These are phyloP conservation scores for Coemansia sp. DNA, from an alignment of 192 early-diverging fungal genomes.

Conservation along the genomic window DNA sequence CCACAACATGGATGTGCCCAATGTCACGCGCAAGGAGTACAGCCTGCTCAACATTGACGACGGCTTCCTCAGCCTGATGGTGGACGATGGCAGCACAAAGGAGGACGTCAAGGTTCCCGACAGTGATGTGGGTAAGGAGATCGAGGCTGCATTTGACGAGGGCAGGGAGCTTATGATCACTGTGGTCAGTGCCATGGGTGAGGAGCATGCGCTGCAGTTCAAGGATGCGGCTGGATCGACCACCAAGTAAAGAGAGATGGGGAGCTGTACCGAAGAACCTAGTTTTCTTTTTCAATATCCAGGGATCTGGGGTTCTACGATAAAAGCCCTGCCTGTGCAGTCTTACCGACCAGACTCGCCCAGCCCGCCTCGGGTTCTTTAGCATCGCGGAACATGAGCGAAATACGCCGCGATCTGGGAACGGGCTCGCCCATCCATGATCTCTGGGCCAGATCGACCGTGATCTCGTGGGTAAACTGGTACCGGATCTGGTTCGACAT, in stretches of 20 bases:
- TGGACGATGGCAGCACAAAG: constrained; percentile 71
- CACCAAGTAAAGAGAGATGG: no score
- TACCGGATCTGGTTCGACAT: constrained; percentile 65
- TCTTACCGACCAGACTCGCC: constrained; percentile 14
- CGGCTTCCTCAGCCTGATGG: constrained; percentile 66
- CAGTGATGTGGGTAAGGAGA: constrained; percentile 68
- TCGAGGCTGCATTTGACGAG: constrained; percentile 66
- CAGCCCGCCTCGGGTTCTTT: constrained; percentile 35
- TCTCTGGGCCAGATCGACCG: constrained; percentile 43
- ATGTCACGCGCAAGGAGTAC: constrained; percentile 84
- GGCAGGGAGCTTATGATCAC: constrained; percentile 82
- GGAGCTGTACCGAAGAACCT: not conserved
- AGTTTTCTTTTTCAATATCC: not conserved
- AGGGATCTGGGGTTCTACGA: not conserved
- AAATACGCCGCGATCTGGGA: constrained; percentile 60
- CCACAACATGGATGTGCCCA: constrained; percentile 99
- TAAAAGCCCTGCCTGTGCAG: not conserved
- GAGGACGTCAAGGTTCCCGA: constrained; percentile 95
- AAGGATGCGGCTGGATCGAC: constrained; percentile 49
- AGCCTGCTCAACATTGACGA: constrained; percentile 82
- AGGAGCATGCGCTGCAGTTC: constrained; percentile 76
- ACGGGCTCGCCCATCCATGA: constrained; percentile 51
- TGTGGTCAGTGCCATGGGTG: constrained; percentile 85
- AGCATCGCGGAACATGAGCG: constrained; percentile 65
- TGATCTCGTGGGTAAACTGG: constrained; percentile 77